Evolutionary conservation across 2,329 filamentous ascomycete genomes (phyloP).

Genomic region (Penicillium sp.): DNA sequence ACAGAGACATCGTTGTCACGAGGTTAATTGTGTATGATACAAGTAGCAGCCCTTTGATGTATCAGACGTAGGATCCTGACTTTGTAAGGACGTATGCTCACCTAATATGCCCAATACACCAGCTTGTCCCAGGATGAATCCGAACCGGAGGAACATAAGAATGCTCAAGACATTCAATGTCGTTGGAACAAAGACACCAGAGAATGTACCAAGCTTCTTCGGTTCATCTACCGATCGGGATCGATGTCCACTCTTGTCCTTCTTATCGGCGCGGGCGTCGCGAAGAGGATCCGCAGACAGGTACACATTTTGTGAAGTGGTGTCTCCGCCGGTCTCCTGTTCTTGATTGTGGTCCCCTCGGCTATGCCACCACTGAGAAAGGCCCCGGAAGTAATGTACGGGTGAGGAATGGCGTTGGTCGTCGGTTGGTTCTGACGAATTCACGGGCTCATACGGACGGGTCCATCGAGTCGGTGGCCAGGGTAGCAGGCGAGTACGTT

Average conservation of each 20-base stretch:
- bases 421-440: slow-evolving; percentile 17
- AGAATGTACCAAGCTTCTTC: slow-evolving; percentile 72
- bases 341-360: slow-evolving; percentile 9
- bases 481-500: slow-evolving; percentile 25
- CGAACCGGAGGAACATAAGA: slow-evolving; percentile 88
- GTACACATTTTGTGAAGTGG: slow-evolving; percentile 11
- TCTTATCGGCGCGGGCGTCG: slow-evolving; percentile 34
- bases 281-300: slow-evolving; percentile 23
- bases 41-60: slow-evolving; percentile 63
- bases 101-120: slow-evolving; percentile 78
- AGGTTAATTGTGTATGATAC: slow-evolving; percentile 78
- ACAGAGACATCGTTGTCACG: slow-evolving; percentile 82
- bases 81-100: slow-evolving; percentile 40
- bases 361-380: slow-evolving; percentile 30
- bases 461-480: slow-evolving; percentile 22
- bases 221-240: slow-evolving; percentile 30
- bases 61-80: slow-evolving; percentile 16
- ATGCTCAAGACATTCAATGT: slow-evolving; percentile 86
- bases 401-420: slow-evolving; percentile 22
- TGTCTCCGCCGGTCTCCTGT: slow-evolving; percentile 11
- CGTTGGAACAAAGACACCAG: slow-evolving; percentile 83
- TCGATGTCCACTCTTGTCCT: slow-evolving; percentile 31
- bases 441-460: slow-evolving; percentile 29
- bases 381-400: slow-evolving; percentile 23
- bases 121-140: slow-evolving; percentile 76